These are phyloP conservation scores for Cyclostephanos tholiformis DNA, from an alignment of 108 stramenopile genomes.

Conservation along the genomic window DNA sequence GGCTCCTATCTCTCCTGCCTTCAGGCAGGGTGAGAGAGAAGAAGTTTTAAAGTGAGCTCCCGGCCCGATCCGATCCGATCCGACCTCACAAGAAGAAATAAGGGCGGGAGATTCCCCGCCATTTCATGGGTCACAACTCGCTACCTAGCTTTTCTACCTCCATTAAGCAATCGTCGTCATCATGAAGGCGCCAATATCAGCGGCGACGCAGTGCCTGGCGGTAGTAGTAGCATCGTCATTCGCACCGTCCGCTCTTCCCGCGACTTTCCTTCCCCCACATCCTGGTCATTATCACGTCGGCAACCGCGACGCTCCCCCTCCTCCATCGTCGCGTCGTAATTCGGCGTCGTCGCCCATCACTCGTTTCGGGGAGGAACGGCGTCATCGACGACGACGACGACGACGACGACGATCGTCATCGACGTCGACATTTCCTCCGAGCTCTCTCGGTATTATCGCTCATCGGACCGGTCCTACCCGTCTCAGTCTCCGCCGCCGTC, in stretches of 20 bases:
- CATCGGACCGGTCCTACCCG: constrained; percentile 49
- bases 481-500: neutral
- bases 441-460: constrained; percentile 29
- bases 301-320: too few species aligned
- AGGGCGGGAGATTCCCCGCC: too few species aligned
- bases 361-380: neutral
- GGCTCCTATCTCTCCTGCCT: too few species aligned
- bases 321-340: neutral
- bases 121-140: too few species aligned
- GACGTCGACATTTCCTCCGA: constrained; percentile 48
- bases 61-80: too few species aligned
- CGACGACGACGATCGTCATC: constrained; percentile 49
- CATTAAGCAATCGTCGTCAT: too few species aligned
- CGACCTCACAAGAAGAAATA: too few species aligned
- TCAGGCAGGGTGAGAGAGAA: too few species aligned
- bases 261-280: neutral
- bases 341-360: neutral
- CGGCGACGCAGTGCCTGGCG: neutral
- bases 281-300: neutral
- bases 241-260: neutral
- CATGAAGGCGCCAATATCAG: neutral
- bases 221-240: constrained; percentile 1
- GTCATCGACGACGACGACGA: constrained; percentile 1
- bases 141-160: too few species aligned
- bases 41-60: too few species aligned